Conservation (phyloP, 805 yeast genomes). For the Gaillardinia entomophila region DNA sequence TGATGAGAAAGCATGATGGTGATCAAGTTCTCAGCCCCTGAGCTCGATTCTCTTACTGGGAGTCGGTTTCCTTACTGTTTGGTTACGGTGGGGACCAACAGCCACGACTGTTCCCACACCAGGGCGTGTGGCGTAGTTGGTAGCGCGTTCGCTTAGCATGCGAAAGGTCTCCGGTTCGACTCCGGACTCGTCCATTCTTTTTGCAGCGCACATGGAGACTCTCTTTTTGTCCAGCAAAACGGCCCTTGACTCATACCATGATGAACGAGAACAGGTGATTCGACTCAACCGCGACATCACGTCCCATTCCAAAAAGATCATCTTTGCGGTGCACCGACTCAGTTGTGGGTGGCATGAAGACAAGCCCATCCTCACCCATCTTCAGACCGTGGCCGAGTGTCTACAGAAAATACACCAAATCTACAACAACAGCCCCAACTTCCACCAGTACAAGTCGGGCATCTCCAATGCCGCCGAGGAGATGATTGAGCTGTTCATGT, state of each 20-base stretch:
- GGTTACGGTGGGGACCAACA: too few relatives aligned
- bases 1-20: too few relatives aligned
- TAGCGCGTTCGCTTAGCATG: slow-evolving; percentile 80
- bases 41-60: too few relatives aligned
- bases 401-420: slow-evolving; percentile 2
- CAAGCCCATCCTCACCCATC: slow-evolving; percentile 8
- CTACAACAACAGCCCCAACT: slow-evolving; percentile 8
- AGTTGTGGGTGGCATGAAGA: not conserved
- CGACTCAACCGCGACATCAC: slow-evolving; percentile 32
- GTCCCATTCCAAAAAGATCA: slow-evolving; percentile 31
- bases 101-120: not conserved
- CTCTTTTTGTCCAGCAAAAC: too few relatives aligned
- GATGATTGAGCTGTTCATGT: slow-evolving; percentile 21
- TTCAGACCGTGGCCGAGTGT: slow-evolving; percentile 6
- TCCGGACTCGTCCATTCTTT: slow-evolving; percentile 64
- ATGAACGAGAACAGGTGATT: slow-evolving; percentile 27
- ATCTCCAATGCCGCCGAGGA: slow-evolving; percentile 20
- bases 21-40: too few relatives aligned
- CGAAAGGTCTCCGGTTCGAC: slow-evolving; percentile 76
- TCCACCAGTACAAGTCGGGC: slow-evolving; percentile 10
- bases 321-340: slow-evolving; percentile 17
- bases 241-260: too few relatives aligned
- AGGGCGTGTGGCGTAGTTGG: slow-evolving; percentile 82
- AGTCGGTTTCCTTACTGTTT: too few relatives aligned
- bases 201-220: too few relatives aligned